Evolutionary conservation across 768 basidiomycete species (phyloP).

Genomic region (Mycena alexandri): DNA sequence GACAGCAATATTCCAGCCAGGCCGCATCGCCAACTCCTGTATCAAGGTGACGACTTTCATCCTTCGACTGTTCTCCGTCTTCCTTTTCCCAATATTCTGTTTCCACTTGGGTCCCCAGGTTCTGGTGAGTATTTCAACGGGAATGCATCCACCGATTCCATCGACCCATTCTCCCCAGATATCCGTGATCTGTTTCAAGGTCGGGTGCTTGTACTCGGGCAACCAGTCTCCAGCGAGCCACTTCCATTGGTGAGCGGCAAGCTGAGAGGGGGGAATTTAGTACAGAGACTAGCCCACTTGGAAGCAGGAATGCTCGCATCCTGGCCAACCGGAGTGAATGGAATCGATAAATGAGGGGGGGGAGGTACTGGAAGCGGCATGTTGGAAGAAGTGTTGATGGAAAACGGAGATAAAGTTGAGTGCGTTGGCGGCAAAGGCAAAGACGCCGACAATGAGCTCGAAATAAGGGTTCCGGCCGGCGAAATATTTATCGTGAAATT

Average conservation of each 20-base stretch:
- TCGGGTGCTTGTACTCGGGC: conserved; percentile 1
- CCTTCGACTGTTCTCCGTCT: background rate
- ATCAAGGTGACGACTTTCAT: conserved; percentile 6
- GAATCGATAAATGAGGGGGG: no score
- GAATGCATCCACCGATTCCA: background rate
- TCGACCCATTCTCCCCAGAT: conserved; percentile 10
- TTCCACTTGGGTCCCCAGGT: conserved; percentile 10
- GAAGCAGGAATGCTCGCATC: background rate
- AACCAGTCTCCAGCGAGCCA: conserved; percentile 9
- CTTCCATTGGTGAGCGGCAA: background rate
- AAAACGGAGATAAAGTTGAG: no score
- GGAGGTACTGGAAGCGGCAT: no score
- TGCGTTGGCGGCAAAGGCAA: no score
- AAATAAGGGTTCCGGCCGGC: no score
- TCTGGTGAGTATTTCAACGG: background rate
- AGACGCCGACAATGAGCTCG: no score
- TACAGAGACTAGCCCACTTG: no score
- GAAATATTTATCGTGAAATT: no score
- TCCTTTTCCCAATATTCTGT: background rate
- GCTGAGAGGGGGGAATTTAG: no score
- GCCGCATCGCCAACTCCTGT: background rate
- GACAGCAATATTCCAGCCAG: background rate
- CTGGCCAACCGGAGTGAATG: no score
- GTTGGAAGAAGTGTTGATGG: no score
- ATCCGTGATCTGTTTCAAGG: background rate